phyloP scores from a whole-genome alignment of 257 asterid species.

The Misopates orontium region DNA sequence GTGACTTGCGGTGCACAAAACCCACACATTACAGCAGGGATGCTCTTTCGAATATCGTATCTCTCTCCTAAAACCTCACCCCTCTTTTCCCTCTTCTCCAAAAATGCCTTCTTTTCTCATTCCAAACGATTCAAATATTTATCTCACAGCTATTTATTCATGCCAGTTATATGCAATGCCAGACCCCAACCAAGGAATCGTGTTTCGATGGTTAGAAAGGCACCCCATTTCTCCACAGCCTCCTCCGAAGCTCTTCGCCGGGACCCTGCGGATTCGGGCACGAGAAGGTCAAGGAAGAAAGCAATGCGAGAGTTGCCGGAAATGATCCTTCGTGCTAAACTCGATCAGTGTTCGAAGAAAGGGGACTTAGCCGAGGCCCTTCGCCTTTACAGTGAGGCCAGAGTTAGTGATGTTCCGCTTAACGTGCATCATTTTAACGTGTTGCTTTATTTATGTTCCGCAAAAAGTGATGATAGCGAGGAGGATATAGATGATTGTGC shows the following conservation, averaged over 20 bases:
- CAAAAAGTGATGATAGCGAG: slow-evolving; percentile 28
- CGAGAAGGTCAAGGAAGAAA: slow-evolving; percentile 40
- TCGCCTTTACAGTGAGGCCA: slow-evolving; percentile 78
- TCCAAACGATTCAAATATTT: slow-evolving; percentile 29
- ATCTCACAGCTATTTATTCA: slow-evolving; percentile 16
- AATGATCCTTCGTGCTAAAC: slow-evolving; percentile 50
- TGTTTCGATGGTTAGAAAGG: slow-evolving; percentile 37
- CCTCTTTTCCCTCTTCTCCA: slow-evolving; percentile 35
- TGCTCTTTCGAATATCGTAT: slow-evolving; percentile 39
- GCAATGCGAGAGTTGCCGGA: slow-evolving; percentile 58
- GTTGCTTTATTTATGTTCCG: slow-evolving; percentile 73
- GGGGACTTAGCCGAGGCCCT: slow-evolving; percentile 68
- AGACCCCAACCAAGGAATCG: slow-evolving; percentile 23
- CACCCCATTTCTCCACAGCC: slow-evolving; percentile 43
- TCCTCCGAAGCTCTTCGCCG: slow-evolving; percentile 43
- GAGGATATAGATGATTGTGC: slow-evolving; percentile 29
- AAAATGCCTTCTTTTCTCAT: slow-evolving; percentile 26
- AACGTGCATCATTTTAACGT: slow-evolving; percentile 68
- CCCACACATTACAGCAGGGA: slow-evolving; percentile 23
- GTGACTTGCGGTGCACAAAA: slow-evolving; percentile 16
- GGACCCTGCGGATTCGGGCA: slow-evolving; percentile 23
- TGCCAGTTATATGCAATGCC: slow-evolving; percentile 21
- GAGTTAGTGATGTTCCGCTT: slow-evolving; percentile 44
- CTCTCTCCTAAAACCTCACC: slow-evolving; percentile 42
- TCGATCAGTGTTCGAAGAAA: slow-evolving; percentile 58